Conservation (phyloP, 441 rosid genomes). For the Metrosideros polymorpha region DNA sequence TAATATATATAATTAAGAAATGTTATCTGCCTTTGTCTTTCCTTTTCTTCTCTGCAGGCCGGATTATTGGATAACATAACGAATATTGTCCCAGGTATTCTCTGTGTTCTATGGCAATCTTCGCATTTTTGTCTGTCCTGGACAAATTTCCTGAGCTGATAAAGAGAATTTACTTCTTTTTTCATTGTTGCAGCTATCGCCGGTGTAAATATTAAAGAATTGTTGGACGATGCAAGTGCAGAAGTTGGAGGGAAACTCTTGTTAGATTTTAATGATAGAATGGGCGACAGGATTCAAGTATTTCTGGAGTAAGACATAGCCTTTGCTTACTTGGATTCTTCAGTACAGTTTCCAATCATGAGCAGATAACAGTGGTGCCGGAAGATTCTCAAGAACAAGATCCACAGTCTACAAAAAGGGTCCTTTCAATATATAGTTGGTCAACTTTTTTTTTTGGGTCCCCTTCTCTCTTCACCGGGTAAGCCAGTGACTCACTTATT, state of each 20-base stretch:
- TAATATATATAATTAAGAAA: not conserved
- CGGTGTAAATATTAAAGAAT: slow-evolving; percentile 74
- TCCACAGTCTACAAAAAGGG: not conserved
- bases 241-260: slow-evolving; percentile 78
- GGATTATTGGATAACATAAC: slow-evolving; percentile 87
- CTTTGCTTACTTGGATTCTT: not conserved
- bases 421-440: not conserved
- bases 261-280: slow-evolving; percentile 66
- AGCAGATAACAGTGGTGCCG: not conserved
- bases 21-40: not conserved
- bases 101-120: not conserved
- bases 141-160: not conserved
- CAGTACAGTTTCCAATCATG: not conserved
- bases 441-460: not conserved
- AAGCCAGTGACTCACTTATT: not conserved
- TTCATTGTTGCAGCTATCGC: slow-evolving; percentile 44
- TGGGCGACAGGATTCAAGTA: slow-evolving; percentile 89
- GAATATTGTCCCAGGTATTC: slow-evolving; percentile 75
- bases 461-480: not conserved
- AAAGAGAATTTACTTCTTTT: not conserved
- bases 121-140: not conserved
- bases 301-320: slow-evolving; percentile 46
- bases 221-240: slow-evolving; percentile 65
- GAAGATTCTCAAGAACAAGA: not conserved
- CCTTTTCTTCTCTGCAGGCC: slow-evolving; percentile 34